These are phyloP conservation scores for Harringtonia aguacate DNA, from an alignment of 2,329 filamentous ascomycete genomes.

Conservation along the genomic window DNA sequence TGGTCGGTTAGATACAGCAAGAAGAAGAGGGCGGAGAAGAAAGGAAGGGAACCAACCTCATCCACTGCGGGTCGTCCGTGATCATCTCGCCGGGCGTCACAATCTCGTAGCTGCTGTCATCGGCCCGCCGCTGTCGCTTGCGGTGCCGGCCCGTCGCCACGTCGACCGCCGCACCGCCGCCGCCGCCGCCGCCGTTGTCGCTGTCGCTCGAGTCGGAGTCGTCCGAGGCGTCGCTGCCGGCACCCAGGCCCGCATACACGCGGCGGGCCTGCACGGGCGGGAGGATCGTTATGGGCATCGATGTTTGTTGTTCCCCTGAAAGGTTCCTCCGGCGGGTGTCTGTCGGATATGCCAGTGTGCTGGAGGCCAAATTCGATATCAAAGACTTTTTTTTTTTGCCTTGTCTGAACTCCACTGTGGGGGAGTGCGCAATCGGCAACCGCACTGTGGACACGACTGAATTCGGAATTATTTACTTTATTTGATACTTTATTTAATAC, in stretches of 20 bases:
- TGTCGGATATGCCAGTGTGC: too few relatives aligned
- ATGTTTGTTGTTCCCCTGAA: not conserved
- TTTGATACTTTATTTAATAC: too few relatives aligned
- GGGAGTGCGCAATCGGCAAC: too few relatives aligned
- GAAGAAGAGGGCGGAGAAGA: not conserved
- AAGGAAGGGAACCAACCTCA: slow-evolving; percentile 46
- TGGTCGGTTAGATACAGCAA: not conserved
- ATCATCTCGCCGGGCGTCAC: slow-evolving; percentile 85
- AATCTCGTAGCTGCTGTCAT: slow-evolving; percentile 40
- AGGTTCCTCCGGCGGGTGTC: not conserved
- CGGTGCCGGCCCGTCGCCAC: slow-evolving; percentile 25
- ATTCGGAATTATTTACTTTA: too few relatives aligned
- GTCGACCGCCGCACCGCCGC: slow-evolving; percentile 25
- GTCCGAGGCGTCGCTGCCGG: slow-evolving; percentile 18
- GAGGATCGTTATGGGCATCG: slow-evolving; percentile 40
- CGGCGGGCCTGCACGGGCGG: slow-evolving; percentile 25
- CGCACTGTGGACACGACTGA: too few relatives aligned
- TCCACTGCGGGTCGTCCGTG: slow-evolving; percentile 91
- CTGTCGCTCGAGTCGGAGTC: slow-evolving; percentile 32
- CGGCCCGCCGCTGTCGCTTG: slow-evolving; percentile 8
- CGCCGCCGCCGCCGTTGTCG: too few relatives aligned
- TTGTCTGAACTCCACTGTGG: too few relatives aligned
- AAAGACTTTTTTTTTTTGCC: too few relatives aligned
- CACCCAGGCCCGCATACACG: slow-evolving; percentile 5
- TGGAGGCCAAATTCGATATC: too few relatives aligned